Base-by-base conservation (phyloP, 2,329 filamentous ascomycete species). In the Fusarium neocosmosporiellum region DNA sequence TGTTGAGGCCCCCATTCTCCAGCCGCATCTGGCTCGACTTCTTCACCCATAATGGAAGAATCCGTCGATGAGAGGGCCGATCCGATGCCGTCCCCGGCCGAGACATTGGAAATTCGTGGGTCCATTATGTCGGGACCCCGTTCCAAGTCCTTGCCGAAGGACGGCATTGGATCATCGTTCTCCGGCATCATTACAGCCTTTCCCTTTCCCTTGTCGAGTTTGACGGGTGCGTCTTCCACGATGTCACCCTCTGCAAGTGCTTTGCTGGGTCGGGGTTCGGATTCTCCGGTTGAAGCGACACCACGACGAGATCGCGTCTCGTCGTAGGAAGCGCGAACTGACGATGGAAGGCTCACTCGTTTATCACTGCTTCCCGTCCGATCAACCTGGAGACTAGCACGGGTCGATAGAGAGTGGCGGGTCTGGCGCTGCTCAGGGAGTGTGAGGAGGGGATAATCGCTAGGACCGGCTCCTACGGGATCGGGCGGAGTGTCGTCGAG, bases 1-100 rank as follows among this genome's bases (percentile, higher is more conserved):
- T 99, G 96, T 43, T 93, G 91, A 16, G 95, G 95, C 0, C 96
- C 96, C 96, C 96, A 99, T 82, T 94, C 90, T 59, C 94, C 90
- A 70, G 93, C 92, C 61, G 91, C 87, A 31, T 90, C 91, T 24
- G 89, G 87, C 58, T 91, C 88, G 36, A 93, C 87, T 55, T 91
- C 88, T 34, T 91, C 89, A 39, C 89, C 89, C 85, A 90, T 87
- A 41, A 91, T 91, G 27, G 88, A 90, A 13, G 88, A 90, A 77
- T 90, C 83, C 58, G 85, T 86, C 9, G 88, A 89, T 0, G 88
- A 90, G 22, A 89, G 80, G 64, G 85, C 85, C 1, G 88, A 89
- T 37, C 87, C 88, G 36, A 89, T 87, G 69, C 83, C 87, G 24
- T 86, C 87, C 2, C 86, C 83, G 46, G 84, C 80, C 5, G 88